These are phyloP conservation scores for Gossypium aridum DNA, from an alignment of 441 rosid genomes.

Conservation along the genomic window DNA sequence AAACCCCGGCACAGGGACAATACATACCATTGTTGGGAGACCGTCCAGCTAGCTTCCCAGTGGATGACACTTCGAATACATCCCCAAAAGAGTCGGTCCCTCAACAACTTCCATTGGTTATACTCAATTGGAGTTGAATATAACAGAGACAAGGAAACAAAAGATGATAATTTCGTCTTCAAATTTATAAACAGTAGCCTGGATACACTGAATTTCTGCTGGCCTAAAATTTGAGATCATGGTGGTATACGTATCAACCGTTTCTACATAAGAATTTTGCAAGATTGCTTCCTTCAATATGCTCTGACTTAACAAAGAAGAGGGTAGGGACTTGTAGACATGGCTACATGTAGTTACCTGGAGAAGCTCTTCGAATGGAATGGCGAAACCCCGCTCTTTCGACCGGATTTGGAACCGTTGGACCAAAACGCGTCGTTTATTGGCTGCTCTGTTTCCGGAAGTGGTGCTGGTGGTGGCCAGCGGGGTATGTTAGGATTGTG, in stretches of 20 bases:
- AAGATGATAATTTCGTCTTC: background rate
- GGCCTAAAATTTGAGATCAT: too few species aligned
- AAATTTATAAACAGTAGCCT: too few species aligned
- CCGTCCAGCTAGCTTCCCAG: too few species aligned
- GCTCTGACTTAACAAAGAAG: conserved; percentile 27
- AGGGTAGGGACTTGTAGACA: too few species aligned
- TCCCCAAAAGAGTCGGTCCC: too few species aligned
- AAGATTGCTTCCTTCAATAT: conserved; percentile 31
- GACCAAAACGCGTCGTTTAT: background rate
- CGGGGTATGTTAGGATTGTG: conserved; percentile 23
- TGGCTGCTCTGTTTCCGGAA: conserved; percentile 18
- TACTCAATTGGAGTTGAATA: too few species aligned
- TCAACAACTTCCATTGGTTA: too few species aligned
- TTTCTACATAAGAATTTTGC: conserved; percentile 21
- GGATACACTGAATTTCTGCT: too few species aligned
- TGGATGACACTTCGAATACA: too few species aligned
- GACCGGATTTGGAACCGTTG: background rate
- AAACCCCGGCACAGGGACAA: too few species aligned
- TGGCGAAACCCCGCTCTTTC: conserved; percentile 42
- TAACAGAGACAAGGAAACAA: background rate
- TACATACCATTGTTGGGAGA: too few species aligned
- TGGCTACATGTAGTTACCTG: conserved; percentile 16
- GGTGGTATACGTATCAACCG: background rate
- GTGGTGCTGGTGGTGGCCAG: conserved; percentile 21
- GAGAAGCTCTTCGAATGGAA: conserved; percentile 22